Percentiles rank a stretch among this genome's conserved stretches.
Evolutionary conservation across 805 yeast species (phyloP).

Genomic region (Candida boleticola): DNA sequence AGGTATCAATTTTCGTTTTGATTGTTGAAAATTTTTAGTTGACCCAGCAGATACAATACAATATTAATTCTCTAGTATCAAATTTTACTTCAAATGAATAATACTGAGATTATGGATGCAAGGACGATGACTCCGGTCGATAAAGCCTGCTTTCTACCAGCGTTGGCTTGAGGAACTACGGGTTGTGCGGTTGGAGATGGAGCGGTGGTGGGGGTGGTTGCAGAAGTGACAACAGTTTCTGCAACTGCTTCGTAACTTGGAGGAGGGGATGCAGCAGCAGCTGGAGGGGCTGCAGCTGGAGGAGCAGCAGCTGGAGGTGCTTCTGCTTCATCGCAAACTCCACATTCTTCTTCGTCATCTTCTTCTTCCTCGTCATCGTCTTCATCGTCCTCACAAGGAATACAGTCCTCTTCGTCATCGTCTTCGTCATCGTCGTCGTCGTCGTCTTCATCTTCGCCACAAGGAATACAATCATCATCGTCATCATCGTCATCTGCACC

Average conservation of each 20-base stretch:
- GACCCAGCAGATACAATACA: no score
- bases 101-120: slow-evolving; percentile 10
- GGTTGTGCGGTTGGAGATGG: slow-evolving; percentile 9
- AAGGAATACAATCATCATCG: slow-evolving; percentile 3
- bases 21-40: no score
- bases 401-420: slow-evolving; percentile 7
- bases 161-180: slow-evolving; percentile 12
- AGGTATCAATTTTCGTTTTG: not conserved
- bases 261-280: slow-evolving; percentile 2
- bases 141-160: slow-evolving; percentile 5
- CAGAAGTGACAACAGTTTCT: not conserved
- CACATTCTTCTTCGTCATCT: slow-evolving; percentile 13
- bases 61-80: no score
- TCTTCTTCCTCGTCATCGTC: slow-evolving; percentile 13
- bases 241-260: not conserved
- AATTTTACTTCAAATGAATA: slow-evolving; percentile 14
- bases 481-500: not conserved
- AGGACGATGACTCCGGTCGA: slow-evolving; percentile 8
- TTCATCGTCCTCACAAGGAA: slow-evolving; percentile 8
- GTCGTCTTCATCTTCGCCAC: slow-evolving; percentile 13
- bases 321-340: slow-evolving; percentile 2
- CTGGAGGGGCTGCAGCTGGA: not conserved
- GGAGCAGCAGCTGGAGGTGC: not conserved
- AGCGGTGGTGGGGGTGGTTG: slow-evolving; percentile 1
- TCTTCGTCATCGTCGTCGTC: slow-evolving; percentile 13